Base-by-base conservation (phyloP, 2,329 filamentous ascomycete species). In the Pseudogymnoascus pannorum region DNA sequence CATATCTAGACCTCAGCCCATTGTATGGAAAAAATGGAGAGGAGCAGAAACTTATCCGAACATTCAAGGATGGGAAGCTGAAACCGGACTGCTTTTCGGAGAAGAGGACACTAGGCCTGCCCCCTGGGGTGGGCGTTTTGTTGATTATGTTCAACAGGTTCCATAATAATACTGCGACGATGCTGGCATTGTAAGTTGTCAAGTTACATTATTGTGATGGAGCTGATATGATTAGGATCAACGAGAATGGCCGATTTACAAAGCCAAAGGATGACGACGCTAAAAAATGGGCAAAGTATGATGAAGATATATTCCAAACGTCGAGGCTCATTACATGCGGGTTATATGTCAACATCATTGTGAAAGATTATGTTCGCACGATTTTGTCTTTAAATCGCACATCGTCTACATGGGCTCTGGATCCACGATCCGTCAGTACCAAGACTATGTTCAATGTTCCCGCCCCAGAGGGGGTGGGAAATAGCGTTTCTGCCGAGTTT, bases 401-500 rank as follows among this genome's bases (percentile, higher is more conserved):
- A 29, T 62, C 61, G 14, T 66, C 68, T 7, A 69, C 66, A 36
- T 95, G 90, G 89, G 68, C 69, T 61, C 79, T 95, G 29, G 89
- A 94, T 68, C 91, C 90, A 1, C 81, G 91, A 22, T 81, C 84
- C 12, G 11, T 84, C 88, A 66, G 88, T 87, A 73, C 79, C 78
- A 65, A 86, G 79, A 7, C 67, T 11, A 54, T 71, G 5, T 69
- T 71, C 61, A 78, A 79, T 31, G 73, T 81, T 1, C 81, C 83
- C 0, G 83, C 87, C 0, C 84, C 89, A 48, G 80, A 85, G 22
- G 91, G 89, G 42, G 84, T 88, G 0, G 91, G 91, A 58, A 95
- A 94, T 69, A 86, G 88, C 66, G 89, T 93, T 4, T 93, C 89
- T 0, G 89, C 88, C 3, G 91, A 96, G 75, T 96, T 96, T 79